Conservation (phyloP, 768 basidiomycete genomes). For the Chiua virens region DNA sequence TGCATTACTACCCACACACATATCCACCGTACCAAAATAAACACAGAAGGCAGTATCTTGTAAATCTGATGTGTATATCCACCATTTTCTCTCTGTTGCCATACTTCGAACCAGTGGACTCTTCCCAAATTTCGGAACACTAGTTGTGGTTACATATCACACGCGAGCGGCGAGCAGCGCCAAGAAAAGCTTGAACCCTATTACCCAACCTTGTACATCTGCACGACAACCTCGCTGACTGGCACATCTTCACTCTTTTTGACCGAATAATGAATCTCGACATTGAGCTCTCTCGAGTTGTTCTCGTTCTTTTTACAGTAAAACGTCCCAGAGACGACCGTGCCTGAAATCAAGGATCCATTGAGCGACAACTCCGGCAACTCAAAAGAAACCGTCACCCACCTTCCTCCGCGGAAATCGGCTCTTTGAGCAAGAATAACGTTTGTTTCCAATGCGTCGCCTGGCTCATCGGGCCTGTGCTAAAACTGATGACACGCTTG, state of each 20-base stretch:
- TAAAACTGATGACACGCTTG: conserved; percentile 65
- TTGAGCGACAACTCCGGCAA: neutral
- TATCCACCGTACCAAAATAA: too few relatives aligned
- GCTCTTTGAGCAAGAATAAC: conserved; percentile 78
- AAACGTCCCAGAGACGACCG: conserved; percentile 76
- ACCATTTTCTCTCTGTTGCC: too few relatives aligned
- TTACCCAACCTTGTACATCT: conserved; percentile 78
- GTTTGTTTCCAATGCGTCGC: conserved; percentile 99
- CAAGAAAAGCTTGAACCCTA: too few relatives aligned
- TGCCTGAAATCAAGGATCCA: conserved; percentile 45
- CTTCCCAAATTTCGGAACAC: too few relatives aligned
- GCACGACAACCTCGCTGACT: conserved; percentile 53
- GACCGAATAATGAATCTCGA: conserved; percentile 81
- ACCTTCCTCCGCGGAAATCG: conserved; percentile 78
- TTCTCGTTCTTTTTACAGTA: conserved; percentile 73
- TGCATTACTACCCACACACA: too few relatives aligned
- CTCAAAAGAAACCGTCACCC: conserved; percentile 17
- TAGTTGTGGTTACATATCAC: too few relatives aligned
- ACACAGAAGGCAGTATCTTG: too few relatives aligned
- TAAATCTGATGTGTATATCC: too few relatives aligned
- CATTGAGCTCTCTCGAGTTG: conserved; percentile 86
- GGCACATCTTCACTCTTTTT: conserved; percentile 38
- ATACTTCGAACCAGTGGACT: too few relatives aligned
- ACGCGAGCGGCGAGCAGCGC: too few relatives aligned
- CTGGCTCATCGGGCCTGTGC: conserved; percentile 83